Conservation (phyloP, 2,329 filamentous ascomycete species). For the Exophiala phaeomuriformis region DNA sequence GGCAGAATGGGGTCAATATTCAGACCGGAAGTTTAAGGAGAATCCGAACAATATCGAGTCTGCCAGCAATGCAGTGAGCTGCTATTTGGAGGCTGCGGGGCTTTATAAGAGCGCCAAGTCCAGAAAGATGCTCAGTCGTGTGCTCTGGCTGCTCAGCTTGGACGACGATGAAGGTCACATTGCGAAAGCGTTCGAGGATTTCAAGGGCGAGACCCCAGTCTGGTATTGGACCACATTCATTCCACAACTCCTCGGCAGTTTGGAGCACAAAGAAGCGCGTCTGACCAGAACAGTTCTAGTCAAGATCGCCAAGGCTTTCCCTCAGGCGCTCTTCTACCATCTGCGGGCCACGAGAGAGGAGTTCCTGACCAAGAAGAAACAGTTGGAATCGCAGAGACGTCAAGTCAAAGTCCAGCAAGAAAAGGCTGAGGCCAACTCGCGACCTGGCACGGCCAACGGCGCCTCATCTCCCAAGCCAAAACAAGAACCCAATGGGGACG, state of each 20-base stretch:
- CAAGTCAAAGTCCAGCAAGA: conserved; percentile 19
- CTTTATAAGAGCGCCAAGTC: conserved; percentile 97
- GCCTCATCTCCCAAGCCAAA: conserved; percentile 43
- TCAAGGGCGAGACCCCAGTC: conserved; percentile 92
- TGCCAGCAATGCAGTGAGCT: conserved; percentile 86
- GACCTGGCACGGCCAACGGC: conserved; percentile 40
- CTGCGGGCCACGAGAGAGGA: conserved; percentile 90
- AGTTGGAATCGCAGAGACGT: conserved; percentile 21
- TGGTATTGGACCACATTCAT: conserved; percentile 99
- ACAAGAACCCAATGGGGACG: conserved; percentile 45
- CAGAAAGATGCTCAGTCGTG: conserved; percentile 82
- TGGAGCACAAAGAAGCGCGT: conserved; percentile 78
- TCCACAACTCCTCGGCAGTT: conserved; percentile 83
- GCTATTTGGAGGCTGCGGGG: conserved; percentile 90
- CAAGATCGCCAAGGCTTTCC: conserved; percentile 92
- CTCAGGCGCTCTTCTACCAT: conserved; percentile 92
- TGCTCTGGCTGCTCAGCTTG: conserved; percentile 90
- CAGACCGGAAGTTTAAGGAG: conserved; percentile 91
- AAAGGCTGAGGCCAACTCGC: conserved; percentile 24
- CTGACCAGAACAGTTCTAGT: conserved; percentile 79
- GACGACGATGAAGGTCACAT: conserved; percentile 82
- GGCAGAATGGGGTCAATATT: conserved; percentile 99
- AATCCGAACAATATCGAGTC: conserved; percentile 73
- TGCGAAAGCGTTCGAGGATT: conserved; percentile 82
- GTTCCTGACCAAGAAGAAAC: conserved; percentile 82